A percentile compares a stretch with the other conserved stretches of the same genome.
phyloP scores from a whole-genome alignment of 2,329 filamentous ascomycete genomes.

The Nothomitra cinnamomea region DNA sequence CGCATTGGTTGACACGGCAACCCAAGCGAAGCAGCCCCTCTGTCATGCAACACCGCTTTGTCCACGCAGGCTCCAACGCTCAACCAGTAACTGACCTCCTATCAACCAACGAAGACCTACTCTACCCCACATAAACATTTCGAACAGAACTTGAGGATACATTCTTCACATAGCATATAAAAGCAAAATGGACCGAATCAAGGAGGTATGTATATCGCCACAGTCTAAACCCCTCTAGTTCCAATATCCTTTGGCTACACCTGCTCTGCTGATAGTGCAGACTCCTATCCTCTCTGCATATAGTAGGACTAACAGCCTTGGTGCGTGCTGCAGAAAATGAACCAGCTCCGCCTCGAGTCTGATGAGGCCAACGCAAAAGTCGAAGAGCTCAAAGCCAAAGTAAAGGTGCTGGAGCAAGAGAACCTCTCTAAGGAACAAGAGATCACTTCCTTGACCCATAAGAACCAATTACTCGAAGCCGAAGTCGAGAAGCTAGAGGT shows the following conservation, averaged over 20 bases:
- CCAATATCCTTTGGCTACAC: slow-evolving; percentile 19
- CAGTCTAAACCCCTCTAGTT: slow-evolving; percentile 24
- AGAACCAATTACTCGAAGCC: slow-evolving; percentile 75
- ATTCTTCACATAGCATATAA: not conserved
- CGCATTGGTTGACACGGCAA: not conserved
- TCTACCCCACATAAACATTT: not conserved
- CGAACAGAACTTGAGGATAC: not conserved
- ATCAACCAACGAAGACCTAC: not conserved
- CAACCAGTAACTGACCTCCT: not conserved
- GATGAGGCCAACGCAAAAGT: slow-evolving; percentile 68
- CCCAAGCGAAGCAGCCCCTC: not conserved
- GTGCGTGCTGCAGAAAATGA: slow-evolving; percentile 56
- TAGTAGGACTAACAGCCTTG: not conserved
- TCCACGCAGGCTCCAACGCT: no score
- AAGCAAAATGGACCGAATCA: slow-evolving; percentile 65
- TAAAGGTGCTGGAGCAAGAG: slow-evolving; percentile 88
- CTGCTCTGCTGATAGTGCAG: not conserved
- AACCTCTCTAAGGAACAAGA: slow-evolving; percentile 95
- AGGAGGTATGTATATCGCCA: slow-evolving; percentile 43
- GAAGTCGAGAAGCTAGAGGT: slow-evolving; percentile 89
- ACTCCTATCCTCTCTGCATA: slow-evolving; percentile 13
- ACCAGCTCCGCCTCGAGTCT: slow-evolving; percentile 81
- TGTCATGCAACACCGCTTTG: not conserved
- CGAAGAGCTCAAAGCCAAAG: slow-evolving; percentile 71
- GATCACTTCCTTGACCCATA: slow-evolving; percentile 90